phyloP scores from a whole-genome alignment of 108 stramenopile genomes.

The Nitzschia putrida region DNA sequence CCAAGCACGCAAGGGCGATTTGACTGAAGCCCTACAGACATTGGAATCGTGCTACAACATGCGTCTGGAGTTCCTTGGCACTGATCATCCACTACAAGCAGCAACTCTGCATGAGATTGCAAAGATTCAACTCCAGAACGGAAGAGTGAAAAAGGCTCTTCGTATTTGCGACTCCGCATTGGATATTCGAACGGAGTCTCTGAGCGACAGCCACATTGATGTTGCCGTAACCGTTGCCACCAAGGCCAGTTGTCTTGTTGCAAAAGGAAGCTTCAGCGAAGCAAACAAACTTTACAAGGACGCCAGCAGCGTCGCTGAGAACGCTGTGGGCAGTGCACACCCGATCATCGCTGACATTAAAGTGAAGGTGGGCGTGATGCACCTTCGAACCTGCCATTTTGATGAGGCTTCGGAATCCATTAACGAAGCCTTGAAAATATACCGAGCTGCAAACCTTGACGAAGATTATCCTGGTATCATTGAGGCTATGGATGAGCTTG shows the following conservation, averaged over 20 bases:
- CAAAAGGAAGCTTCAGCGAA: constrained; percentile 25
- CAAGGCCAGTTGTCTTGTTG: constrained; percentile 46
- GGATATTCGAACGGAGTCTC: constrained; percentile 49
- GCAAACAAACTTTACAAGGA: constrained; percentile 38
- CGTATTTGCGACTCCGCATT: constrained; percentile 53
- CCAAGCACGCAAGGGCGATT: constrained; percentile 56
- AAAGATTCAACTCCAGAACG: constrained; percentile 54
- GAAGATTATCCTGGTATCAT: constrained; percentile 52
- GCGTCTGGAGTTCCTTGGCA: constrained; percentile 61
- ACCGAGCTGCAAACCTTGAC: constrained; percentile 44
- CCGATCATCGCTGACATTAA: constrained; percentile 40
- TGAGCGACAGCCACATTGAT: constrained; percentile 53
- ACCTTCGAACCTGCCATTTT: constrained; percentile 69
- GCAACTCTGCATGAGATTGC: constrained; percentile 67
- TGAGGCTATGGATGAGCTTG: constrained; percentile 40
- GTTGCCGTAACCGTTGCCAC: constrained; percentile 38
- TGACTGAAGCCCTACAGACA: constrained; percentile 43
- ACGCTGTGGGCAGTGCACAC: constrained; percentile 37
- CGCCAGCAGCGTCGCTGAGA: constrained; percentile 31
- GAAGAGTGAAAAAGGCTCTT: constrained; percentile 55
- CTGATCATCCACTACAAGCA: constrained; percentile 67
- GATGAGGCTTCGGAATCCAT: constrained; percentile 51
- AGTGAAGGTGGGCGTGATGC: constrained; percentile 56
- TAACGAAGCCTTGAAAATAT: constrained; percentile 58
- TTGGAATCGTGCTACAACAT: constrained; percentile 69